Percentiles rank a stretch among this genome's conserved stretches.
Conservation (phyloP, 768 basidiomycete species). For the Calocera viscosa region DNA sequence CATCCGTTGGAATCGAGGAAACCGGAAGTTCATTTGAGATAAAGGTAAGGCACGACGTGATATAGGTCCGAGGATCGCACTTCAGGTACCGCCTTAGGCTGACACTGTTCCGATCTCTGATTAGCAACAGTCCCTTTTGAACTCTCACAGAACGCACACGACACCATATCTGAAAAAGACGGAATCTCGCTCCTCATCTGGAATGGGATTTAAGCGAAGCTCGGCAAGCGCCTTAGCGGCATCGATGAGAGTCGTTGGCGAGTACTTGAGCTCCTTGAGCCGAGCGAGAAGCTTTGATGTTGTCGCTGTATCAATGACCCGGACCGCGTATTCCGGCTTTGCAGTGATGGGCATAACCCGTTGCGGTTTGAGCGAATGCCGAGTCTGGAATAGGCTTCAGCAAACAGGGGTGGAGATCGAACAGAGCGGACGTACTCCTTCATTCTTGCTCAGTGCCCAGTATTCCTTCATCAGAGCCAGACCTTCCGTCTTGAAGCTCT, state of each 20-base stretch:
- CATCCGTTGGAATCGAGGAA: background rate
- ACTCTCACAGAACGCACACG: background rate
- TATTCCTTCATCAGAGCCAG: background rate
- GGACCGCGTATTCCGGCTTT: background rate
- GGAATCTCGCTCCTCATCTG: background rate
- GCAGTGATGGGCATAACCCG: background rate
- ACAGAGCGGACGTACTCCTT: background rate
- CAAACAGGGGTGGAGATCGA: no score
- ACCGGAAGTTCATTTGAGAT: background rate
- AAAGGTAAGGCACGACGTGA: background rate
- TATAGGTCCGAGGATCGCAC: background rate
- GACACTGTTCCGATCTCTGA: background rate
- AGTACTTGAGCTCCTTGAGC: background rate
- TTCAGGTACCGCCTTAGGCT: background rate
- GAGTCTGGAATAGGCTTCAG: background rate
- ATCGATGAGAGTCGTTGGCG: background rate
- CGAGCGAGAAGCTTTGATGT: background rate
- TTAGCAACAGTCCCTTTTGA: background rate
- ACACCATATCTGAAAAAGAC: background rate
- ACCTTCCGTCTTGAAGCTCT: background rate
- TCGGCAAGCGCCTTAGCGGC: background rate
- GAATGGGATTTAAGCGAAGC: background rate
- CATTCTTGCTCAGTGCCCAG: background rate
- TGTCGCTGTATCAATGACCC: background rate
- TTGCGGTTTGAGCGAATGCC: background rate